Percentiles rank a stretch among this genome's conserved stretches.
These are phyloP conservation scores for Thelonectria rubi DNA, from an alignment of 2,329 filamentous ascomycete genomes.

Conservation along the genomic window DNA sequence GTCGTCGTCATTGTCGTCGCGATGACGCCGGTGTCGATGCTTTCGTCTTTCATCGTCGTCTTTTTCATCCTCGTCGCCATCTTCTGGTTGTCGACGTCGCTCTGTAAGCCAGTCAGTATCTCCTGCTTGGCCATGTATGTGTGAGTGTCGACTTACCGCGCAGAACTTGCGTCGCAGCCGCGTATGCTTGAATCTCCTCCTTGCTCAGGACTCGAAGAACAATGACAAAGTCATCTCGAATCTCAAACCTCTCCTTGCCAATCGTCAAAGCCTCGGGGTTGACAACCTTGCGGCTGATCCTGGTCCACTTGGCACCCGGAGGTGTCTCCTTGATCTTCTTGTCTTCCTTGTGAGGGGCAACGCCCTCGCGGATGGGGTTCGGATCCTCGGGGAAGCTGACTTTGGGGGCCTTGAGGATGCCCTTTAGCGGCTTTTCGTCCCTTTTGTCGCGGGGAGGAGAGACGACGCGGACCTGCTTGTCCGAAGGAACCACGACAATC, in stretches of 20 bases:
- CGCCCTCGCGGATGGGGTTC: conserved; percentile 85
- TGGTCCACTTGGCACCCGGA: conserved; percentile 87
- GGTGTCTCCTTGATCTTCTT: conserved; percentile 77
- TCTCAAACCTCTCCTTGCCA: conserved; percentile 91
- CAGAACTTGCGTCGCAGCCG: conserved; percentile 81
- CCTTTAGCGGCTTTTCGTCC: conserved; percentile 76
- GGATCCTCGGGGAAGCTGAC: conserved; percentile 87
- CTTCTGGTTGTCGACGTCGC: conserved; percentile 46
- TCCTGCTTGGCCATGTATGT: not conserved
- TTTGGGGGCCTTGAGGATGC: conserved; percentile 86
- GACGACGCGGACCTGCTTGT: conserved; percentile 71
- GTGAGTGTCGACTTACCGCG: conserved; percentile 66
- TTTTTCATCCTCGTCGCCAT: conserved; percentile 41
- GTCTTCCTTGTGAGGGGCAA: conserved; percentile 91
- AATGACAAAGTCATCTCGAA: conserved; percentile 92
- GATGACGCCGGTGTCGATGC: conserved; percentile 21
- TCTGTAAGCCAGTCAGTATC: conserved; percentile 34
- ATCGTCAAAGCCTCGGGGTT: conserved; percentile 87
- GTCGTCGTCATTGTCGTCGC: conserved; percentile 39
- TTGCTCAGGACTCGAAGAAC: conserved; percentile 86
- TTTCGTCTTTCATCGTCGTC: conserved; percentile 37
- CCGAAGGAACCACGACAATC: conserved; percentile 47
- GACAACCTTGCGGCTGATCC: conserved; percentile 87
- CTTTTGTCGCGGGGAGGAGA: conserved; percentile 72
- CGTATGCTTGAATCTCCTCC: conserved; percentile 90